Evolutionary conservation across 257 asterid species (phyloP), one percentile per base, ranked within the genome.

Genomic region (Jasminum sambac): DNA sequence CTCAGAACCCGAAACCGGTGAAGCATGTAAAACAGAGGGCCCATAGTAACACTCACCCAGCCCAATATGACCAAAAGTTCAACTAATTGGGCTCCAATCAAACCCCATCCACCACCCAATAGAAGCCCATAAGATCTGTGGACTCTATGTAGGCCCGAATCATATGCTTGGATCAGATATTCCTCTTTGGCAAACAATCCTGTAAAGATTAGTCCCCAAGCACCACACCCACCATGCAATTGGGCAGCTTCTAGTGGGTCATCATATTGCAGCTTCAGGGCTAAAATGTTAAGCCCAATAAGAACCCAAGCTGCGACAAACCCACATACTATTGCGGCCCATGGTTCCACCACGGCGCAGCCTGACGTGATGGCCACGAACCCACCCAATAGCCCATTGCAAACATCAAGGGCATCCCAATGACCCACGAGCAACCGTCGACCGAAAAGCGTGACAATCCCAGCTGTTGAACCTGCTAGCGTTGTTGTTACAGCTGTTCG

Each of bases 31-130:
- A 88, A 88, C 66, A 88, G 64, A 0, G 91, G 87, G 48, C 91
- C 95, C 95, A 88, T 88, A 3, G 91, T 88, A 9, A 75, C 25
- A 63, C 86, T 88, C 11, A 88, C 95, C 91, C 91, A 88, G 14
- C 65, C 79, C 63, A 85, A 6, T 62, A 85, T 72, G 21, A 72
- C 89, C 42, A 75, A 34, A 21, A 85, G 68, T 26, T 85, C 89
- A 30, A 82, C 81, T n/a, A 80, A 43, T 50, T 88, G 95, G 9
- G 91, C 86, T 40, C 83, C 91, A 5, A 88, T 30, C 7, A 88
- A 83, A 19, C 90, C 86, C 88, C 86, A 82, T 16, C 91, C 88
- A 11, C 95, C 89, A 2, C 95, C 90, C 63, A 83, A 25, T 8
- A 85, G 44, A 2, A 87, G 73, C 73, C 94, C 94, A 23, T 69